phyloP scores from a whole-genome alignment of 2,329 filamentous ascomycete species.

The Trichoderma citrinoviride region DNA sequence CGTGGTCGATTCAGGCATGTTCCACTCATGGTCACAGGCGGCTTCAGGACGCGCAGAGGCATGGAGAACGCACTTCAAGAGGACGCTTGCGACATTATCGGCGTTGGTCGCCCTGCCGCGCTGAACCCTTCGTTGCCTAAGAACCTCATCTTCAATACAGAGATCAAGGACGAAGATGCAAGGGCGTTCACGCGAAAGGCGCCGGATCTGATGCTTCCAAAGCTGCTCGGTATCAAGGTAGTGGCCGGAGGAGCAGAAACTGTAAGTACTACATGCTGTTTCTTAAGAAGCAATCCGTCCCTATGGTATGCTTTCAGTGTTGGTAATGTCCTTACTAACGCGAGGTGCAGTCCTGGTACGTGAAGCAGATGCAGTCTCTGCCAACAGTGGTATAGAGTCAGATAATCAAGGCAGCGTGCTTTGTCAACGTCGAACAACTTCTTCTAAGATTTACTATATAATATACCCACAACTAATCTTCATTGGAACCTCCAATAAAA shows the following conservation, averaged over 20 bases:
- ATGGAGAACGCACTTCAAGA: conserved; percentile 42
- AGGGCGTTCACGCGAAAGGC: conserved; percentile 32
- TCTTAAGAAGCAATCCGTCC: not conserved
- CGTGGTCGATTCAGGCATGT: conserved; percentile 44
- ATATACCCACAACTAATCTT: no score
- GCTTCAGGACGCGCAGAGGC: conserved; percentile 51
- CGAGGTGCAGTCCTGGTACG: not conserved
- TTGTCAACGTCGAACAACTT: not conserved
- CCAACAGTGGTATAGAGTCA: not conserved
- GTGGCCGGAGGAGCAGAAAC: conserved; percentile 23
- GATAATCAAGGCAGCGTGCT: not conserved
- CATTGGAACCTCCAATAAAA: not conserved
- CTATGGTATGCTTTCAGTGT: not conserved
- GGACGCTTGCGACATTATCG: conserved; percentile 43
- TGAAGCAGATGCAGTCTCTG: not conserved
- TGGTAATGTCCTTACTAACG: not conserved
- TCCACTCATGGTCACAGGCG: conserved; percentile 59
- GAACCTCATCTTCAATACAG: conserved; percentile 36
- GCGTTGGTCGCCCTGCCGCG: conserved; percentile 40
- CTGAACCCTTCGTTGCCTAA: conserved; percentile 40
- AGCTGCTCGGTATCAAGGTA: conserved; percentile 26
- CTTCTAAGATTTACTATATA: not conserved
- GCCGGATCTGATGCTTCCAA: conserved; percentile 26
- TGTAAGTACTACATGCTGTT: conserved; percentile 17
- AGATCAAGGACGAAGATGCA: conserved; percentile 37